A percentile compares a stretch with the other conserved stretches of the same genome.
phyloP scores from a whole-genome alignment of 768 basidiomycete genomes.

The Dentipellis sp. region DNA sequence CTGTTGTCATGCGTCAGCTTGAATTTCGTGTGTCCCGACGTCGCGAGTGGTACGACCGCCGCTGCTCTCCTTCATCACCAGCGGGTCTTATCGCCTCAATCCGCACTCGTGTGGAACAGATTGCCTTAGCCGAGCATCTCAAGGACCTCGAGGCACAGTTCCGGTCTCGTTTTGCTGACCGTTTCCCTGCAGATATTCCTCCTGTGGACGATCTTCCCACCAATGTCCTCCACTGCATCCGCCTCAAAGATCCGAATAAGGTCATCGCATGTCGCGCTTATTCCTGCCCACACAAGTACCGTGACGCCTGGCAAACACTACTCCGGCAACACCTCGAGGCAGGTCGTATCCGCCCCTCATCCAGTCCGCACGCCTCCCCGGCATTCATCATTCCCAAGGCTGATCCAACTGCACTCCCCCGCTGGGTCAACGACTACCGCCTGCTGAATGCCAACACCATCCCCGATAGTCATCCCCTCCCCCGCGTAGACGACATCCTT shows the following conservation, averaged over 20 bases:
- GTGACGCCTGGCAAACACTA: slow-evolving; percentile 23
- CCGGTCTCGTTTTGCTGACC: slow-evolving; percentile 17
- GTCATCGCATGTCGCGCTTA: slow-evolving; percentile 15
- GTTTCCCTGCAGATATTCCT: slow-evolving; percentile 15
- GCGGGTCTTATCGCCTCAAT: neutral
- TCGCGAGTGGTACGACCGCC: neutral
- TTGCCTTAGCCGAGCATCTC: too few relatives aligned
- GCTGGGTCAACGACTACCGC: slow-evolving; percentile 17
- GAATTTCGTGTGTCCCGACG: neutral
- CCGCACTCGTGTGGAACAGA: neutral
- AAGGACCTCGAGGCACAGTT: too few relatives aligned
- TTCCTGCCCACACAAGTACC: slow-evolving; percentile 24
- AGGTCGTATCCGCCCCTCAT: slow-evolving; percentile 22
- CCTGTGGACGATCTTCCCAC: neutral
- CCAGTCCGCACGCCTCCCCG: slow-evolving; percentile 23
- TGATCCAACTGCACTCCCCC: slow-evolving; percentile 17
- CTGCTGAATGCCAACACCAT: slow-evolving; percentile 13
- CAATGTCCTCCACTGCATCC: neutral
- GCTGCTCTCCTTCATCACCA: neutral
- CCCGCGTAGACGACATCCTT: too few relatives aligned
- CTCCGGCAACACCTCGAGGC: slow-evolving; percentile 25
- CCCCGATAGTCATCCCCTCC: too few relatives aligned
- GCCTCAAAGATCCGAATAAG: neutral
- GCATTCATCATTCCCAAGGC: slow-evolving; percentile 32
- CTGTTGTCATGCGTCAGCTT: neutral